Percentiles rank a stretch among this genome's conserved stretches.
phyloP scores from a whole-genome alignment of 176 grass and related monocot genomes.

The Ensete ventricosum region DNA sequence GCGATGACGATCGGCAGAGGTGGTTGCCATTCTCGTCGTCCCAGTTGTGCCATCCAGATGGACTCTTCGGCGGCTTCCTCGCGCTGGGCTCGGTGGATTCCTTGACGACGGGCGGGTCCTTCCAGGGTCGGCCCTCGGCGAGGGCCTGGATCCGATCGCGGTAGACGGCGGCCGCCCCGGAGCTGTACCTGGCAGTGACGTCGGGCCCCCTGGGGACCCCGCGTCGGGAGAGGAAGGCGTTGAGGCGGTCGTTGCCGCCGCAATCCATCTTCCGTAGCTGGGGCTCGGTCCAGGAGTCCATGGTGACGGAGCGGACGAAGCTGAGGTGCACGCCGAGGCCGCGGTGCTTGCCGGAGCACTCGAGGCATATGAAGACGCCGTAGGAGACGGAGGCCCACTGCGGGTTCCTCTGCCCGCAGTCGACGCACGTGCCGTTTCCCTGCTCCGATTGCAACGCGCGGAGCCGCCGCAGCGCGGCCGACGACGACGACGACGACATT shows the following conservation, averaged over 20 bases:
- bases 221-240: conserved; percentile 5
- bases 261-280: conserved; percentile 3
- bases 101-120: conserved; percentile 7
- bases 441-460: not conserved
- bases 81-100: not conserved
- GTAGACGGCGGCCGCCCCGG: not conserved
- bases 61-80: not conserved
- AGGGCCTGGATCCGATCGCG: conserved; percentile 10
- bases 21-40: not conserved
- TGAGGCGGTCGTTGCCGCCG: conserved; percentile 1
- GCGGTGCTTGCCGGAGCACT: conserved; percentile 11
- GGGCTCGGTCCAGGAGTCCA: conserved; percentile 13
- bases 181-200: not conserved
- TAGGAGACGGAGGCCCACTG: conserved; percentile 10
- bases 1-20: not conserved
- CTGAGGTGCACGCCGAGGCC: conserved; percentile 6
- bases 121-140: not conserved
- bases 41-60: not conserved
- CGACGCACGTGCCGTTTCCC: conserved; percentile 6
- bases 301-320: conserved; percentile 12
- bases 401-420: conserved; percentile 1
- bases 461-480: not conserved
- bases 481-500: not conserved
- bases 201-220: not conserved
- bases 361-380: conserved; percentile 9